These are phyloP conservation scores for Mycena latifolia DNA, from an alignment of 768 basidiomycete genomes.

Conservation along the genomic window DNA sequence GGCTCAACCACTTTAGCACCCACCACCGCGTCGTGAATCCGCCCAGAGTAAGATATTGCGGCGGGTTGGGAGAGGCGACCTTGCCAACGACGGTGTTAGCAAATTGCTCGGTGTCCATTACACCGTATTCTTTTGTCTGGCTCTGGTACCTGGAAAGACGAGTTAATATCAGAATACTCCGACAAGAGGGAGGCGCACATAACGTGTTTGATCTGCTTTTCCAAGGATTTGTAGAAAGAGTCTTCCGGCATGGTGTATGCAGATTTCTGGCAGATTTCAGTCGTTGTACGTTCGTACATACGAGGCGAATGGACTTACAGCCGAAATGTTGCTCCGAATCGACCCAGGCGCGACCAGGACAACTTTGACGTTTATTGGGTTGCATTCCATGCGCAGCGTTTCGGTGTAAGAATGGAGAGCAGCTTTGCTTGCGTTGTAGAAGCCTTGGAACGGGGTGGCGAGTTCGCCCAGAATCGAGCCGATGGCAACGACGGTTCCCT, in stretches of 20 bases:
- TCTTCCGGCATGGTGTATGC: constrained; percentile 24
- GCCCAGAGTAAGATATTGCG: constrained; percentile 22
- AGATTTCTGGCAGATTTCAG: constrained; percentile 15
- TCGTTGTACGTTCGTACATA: no score
- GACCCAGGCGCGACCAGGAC: constrained; percentile 46
- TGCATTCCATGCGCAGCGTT: constrained; percentile 46
- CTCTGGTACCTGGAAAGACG: constrained; percentile 23
- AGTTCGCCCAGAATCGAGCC: constrained; percentile 46
- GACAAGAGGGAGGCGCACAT: not conserved
- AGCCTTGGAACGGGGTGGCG: constrained; percentile 45
- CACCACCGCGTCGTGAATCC: constrained; percentile 16
- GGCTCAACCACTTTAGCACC: constrained; percentile 23
- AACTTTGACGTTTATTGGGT: constrained; percentile 44
- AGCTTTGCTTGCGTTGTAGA: constrained; percentile 48
- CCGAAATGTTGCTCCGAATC: constrained; percentile 36
- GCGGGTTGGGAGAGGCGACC: constrained; percentile 11
- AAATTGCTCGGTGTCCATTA: constrained; percentile 29
- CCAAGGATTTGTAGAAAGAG: constrained; percentile 23
- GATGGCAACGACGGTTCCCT: constrained; percentile 46
- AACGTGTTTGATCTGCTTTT: constrained; percentile 29
- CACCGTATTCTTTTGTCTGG: constrained; percentile 27
- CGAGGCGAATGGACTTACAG: constrained; percentile 1
- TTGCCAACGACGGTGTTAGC: constrained; percentile 10
- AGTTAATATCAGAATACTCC: not conserved
- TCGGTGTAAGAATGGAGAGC: constrained; percentile 46